Evolutionary conservation across 2,329 filamentous ascomycete species (phyloP), one percentile per base, ranked within the genome.

Genomic region (Falciphora oryzae): DNA sequence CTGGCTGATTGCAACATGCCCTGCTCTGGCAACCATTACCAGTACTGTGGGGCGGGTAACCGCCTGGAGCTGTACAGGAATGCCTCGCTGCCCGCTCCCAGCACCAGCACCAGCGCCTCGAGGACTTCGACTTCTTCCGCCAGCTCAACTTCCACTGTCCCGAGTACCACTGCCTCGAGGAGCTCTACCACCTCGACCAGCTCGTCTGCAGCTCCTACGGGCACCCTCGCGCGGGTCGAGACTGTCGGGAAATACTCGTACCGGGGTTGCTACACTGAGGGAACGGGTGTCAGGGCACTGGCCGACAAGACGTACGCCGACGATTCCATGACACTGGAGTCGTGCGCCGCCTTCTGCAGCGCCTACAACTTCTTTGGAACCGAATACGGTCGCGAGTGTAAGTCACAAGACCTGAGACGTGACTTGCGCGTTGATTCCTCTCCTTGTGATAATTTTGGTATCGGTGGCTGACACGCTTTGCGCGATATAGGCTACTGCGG

Each of bases 251-350:
- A 32, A 28, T 70, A 63, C 63, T 28, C 28, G n/a, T 74, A 78
- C 66, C 80, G 83, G 63, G 85, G 85, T 50, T 88, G 85, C 75
- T 88, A 83, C 76, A 78, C 84, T 31, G 85, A 88, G 67, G 81
- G 79, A 1, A 75, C 75, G n/a, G 76, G 80, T 62, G 25, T 27
- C 61, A 82, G 85, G 59, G 84, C 85, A 64, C 78, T 88, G 66
- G 85, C 83, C 67, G 80, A 79, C 25, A 69, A 73, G 28, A 71
- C 75, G 16, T 85, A 84, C 69, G 72, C 71, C 11, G 69, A 68
- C 25, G 73, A 73, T 29, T 62, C 70, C 63, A 83, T 85, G 78
- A 82, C 81, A 0, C 76, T 83, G 2, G 74, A 78, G 63, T 75
- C 70, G 61, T 86, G 83, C 67, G 73, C 83, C 59, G 71, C 76